A percentile compares a stretch with the other conserved stretches of the same genome.
These are phyloP conservation scores for Suhomyces taliae DNA, from an alignment of 1,139 yeast species.

Conservation along the genomic window DNA sequence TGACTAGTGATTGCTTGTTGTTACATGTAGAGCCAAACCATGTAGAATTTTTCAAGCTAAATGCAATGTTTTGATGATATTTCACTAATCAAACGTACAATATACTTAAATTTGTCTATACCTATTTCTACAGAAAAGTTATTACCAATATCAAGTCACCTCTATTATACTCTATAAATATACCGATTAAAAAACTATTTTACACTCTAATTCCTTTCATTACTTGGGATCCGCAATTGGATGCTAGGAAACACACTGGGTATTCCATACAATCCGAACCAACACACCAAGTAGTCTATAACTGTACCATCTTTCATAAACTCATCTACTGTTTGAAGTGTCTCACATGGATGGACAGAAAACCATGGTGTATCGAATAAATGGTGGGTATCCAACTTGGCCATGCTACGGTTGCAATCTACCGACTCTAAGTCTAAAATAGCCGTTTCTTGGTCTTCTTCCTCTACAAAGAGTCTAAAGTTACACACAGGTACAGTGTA, in stretches of 20 bases:
- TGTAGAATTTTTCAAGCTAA: too few relatives aligned
- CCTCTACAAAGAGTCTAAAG: slow-evolving; percentile 17
- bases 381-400: slow-evolving; percentile 25
- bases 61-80: too few relatives aligned
- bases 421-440: neutral
- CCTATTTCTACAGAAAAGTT: too few relatives aligned
- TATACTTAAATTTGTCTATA: too few relatives aligned
- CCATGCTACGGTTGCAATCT: neutral
- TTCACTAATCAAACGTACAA: too few relatives aligned
- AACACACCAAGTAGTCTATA: slow-evolving; percentile 21
- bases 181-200: too few relatives aligned
- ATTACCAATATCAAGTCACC: too few relatives aligned
- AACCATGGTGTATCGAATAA: slow-evolving; percentile 31
- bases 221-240: neutral
- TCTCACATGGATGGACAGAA: slow-evolving; percentile 43
- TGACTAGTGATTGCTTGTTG: too few relatives aligned
- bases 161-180: too few relatives aligned
- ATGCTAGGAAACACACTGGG: slow-evolving; percentile 17
- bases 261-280: slow-evolving; percentile 35
- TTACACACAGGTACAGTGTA: slow-evolving; percentile 36
- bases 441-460: slow-evolving; percentile 1
- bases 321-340: slow-evolving; percentile 17
- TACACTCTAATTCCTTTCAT: too few relatives aligned
- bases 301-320: slow-evolving; percentile 7
- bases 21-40: too few relatives aligned